Base-by-base conservation (phyloP, 352 stramenopile species). In the Phytophthora tubulina region DNA sequence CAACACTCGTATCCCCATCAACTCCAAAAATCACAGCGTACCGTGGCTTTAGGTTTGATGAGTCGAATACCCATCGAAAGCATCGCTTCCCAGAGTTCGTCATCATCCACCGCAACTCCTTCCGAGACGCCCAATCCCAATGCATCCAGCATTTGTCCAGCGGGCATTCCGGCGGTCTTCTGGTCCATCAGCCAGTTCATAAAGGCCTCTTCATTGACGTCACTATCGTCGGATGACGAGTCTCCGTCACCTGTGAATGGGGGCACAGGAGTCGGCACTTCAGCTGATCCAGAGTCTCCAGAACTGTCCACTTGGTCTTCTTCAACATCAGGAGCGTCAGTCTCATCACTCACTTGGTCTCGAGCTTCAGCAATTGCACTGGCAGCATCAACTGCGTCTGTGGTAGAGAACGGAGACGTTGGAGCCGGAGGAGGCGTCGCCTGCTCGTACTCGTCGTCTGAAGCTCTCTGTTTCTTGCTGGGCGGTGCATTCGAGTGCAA, bases 41-140 rank as follows among this genome's bases (percentile, higher is more conserved):
- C 85, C 49, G 84, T 77, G 31, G 88, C 81, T 17, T 78, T 64
- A 14, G 88, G 86, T 59, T 91, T 85, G 51, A 95, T 90, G 13
- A 95, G 76, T 21, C 86, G 86, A 54, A 95, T 89, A 7, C 88
- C 88, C 88, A 95, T 95, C 9, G 88, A 92, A 31, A 95, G 75
- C 76, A 95, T 94, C 15, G 85, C 86, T 78, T 94, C 84, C 88
- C 88, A 95, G 15, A 95, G 70, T 60, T 95, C 88, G 35, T 94
- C 86, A 32, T 95, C 88, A 53, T 94, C 88, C 55, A 95, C 70
- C 1, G 82, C 88, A 10, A 90, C 75, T 46, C 85, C 86, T 11
- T 95, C 88, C n/a, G 86, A 90, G 17, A 95, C 85, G 21, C 88
- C 85, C 8, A 95, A 64, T 4, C 88, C 88, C n/a, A 95, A 67